Conservation (phyloP, 2,329 filamentous ascomycete species). For the Hortaea werneckii region DNA sequence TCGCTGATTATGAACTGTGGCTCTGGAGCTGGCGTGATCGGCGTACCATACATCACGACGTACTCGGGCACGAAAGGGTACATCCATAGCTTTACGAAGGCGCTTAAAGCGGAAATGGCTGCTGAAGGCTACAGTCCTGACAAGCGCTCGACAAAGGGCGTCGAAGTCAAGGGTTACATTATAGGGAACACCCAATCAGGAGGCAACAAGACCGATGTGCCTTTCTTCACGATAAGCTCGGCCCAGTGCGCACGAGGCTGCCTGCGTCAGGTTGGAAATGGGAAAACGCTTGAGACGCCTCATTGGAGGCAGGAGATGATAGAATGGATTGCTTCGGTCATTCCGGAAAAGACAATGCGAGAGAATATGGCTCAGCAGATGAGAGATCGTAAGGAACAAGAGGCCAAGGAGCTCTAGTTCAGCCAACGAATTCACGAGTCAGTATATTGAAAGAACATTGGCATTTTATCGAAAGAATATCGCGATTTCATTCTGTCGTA, state of each 20-base stretch:
- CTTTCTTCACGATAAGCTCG: slow-evolving; percentile 6
- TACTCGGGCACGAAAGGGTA: slow-evolving; percentile 42
- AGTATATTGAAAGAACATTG: too few species aligned
- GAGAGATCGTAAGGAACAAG: neutral
- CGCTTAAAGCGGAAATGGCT: slow-evolving; percentile 35
- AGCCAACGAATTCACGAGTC: too few species aligned
- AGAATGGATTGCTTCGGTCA: neutral
- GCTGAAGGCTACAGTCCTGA: slow-evolving; percentile 21
- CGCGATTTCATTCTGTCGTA: too few species aligned
- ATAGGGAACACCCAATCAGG: slow-evolving; percentile 10
- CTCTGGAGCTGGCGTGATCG: slow-evolving; percentile 33
- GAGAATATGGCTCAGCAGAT: neutral
- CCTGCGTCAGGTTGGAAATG: slow-evolving; percentile 8
- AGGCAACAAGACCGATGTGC: slow-evolving; percentile 5
- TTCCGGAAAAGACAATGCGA: neutral
- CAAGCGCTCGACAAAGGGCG: slow-evolving; percentile 22
- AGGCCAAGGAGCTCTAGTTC: neutral
- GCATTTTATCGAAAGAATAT: too few species aligned
- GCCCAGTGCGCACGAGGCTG: slow-evolving; percentile 6
- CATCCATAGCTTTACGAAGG: slow-evolving; percentile 30
- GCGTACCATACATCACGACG: slow-evolving; percentile 37
- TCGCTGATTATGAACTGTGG: slow-evolving; percentile 44
- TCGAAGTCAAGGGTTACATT: slow-evolving; percentile 17
- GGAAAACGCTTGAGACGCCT: slow-evolving; percentile 6
- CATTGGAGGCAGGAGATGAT: slow-evolving; percentile 7